Evolutionary conservation across 129 eudicot genomes (phyloP), one percentile per base, ranked within the genome.

Genomic region (Helichrysum umbraculigerum): DNA sequence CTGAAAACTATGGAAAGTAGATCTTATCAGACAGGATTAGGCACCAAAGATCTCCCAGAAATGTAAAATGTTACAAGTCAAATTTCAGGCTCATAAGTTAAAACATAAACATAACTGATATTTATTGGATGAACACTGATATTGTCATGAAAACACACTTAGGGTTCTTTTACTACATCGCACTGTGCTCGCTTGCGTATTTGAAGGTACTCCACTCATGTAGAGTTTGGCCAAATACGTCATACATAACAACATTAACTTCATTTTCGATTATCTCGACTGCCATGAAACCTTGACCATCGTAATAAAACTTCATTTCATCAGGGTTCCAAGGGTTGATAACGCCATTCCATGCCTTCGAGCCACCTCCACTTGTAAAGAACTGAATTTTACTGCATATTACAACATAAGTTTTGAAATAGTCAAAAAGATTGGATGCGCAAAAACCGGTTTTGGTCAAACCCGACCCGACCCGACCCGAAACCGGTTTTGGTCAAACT

Each of bases 241-340:
- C 96, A 69, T 80, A 87, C 77, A 86, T 89, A 1, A 52, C 73
- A 57, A 89, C 67, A 14, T 77, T 42, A 22, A 81, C 35, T 15
- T 92, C 76, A 63, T 62, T 39, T 12, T 69, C 6, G 6, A 85
- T 86, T 21, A 92, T 77, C 52, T 89, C 81, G 47, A 79, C 50
- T 1, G 90, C 75, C 96, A 92, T 87, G 56, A 87, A 92, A 61
- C 98, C 98, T 81, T 92, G 96, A 0, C 98, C 98, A 66, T 92
- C 98, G 30, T 92, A 86, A 41, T 84, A 92, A 34, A 92, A 77
- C 77, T 88, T 92, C 88, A 87, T 62, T 41, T 84, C 87, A 3
- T 80, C 28, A 5, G 75, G 83, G 54, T 76, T 75, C 88, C 51
- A 68, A 72, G 73, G 74, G 32, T 68, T 76, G 22, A 81, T 54